Base-by-base conservation (phyloP, 1,284 basidiomycete species). In the Trichosporon sp. region DNA sequence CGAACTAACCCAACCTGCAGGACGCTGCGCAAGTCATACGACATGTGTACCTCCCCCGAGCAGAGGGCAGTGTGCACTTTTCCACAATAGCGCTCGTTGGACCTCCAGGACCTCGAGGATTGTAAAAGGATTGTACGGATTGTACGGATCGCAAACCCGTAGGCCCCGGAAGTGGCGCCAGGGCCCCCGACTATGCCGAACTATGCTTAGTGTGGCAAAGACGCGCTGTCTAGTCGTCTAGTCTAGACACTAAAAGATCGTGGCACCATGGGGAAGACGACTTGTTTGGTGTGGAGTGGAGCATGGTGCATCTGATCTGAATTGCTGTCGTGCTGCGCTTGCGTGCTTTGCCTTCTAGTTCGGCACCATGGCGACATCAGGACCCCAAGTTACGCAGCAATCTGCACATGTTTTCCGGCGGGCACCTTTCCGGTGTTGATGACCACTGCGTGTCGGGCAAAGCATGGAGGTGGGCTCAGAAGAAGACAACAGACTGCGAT, bases 21-120 rank as follows among this genome's bases (percentile, higher is more conserved):
- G 70, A 71, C 57, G 62, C 65, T 13, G 69, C 65, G 5, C 57
- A 52, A 13, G 58, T 68, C n/a, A 64, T 71, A 33, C 61, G 60
- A 16, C 67, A 71, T n/a, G 34, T 54, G 25, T 71, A 71, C 58
- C 23, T 71, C n/a, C 65, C 70, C 9, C 46, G n/a, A 9, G 70
- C 66, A 0, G 63, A 56, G 16, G 65, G 59, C 8, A 67, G 61
- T 23, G 34, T 69, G 29, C 58, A 59, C 36, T 71, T 71, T 31
- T 67, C 69, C 27, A 58, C 69, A 23, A 64, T 71, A 13, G 69
- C 70, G 10, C 54, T 71, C 31, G 63, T 67, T 19, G 62, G 66
- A 9, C 23, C 13, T 16, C 4, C 34, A 14, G 34, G 34, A 6
- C 34, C 34, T 16, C n/a, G 13, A 3, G n/a, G n/a, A n/a, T n/a